A percentile compares a stretch with the other conserved stretches of the same genome.
Evolutionary conservation across 768 basidiomycete species (phyloP).

Genomic region (Phanerochaete carnosa): DNA sequence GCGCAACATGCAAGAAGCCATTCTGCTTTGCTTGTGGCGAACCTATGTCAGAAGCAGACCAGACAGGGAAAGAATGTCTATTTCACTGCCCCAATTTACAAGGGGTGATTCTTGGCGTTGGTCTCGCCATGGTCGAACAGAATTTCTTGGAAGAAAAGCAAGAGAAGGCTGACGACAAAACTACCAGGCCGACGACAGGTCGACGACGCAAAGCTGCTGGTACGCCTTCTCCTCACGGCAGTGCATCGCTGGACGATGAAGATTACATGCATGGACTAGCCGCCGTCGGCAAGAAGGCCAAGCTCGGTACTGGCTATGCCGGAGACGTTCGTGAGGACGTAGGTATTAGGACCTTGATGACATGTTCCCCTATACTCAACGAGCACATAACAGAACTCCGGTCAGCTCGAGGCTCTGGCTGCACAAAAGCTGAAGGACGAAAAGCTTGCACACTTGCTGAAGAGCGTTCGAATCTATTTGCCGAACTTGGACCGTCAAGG

Average conservation of each 20-base stretch:
- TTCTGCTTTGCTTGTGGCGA: slow-evolving; percentile 51
- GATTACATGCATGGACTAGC: slow-evolving; percentile 34
- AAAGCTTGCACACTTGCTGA: slow-evolving; percentile 65
- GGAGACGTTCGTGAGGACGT: slow-evolving; percentile 85
- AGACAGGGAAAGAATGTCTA: slow-evolving; percentile 51
- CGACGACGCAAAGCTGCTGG: slow-evolving; percentile 40
- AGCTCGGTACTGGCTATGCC: slow-evolving; percentile 85
- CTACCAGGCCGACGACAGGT: slow-evolving; percentile 28
- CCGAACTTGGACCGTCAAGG: slow-evolving; percentile 75
- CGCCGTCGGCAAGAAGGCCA: slow-evolving; percentile 58
- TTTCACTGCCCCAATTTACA: slow-evolving; percentile 91
- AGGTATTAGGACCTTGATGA: slow-evolving; percentile 25
- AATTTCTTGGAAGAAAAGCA: slow-evolving; percentile 56
- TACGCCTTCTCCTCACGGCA: slow-evolving; percentile 17
- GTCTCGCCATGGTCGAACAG: slow-evolving; percentile 81
- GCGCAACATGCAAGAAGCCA: slow-evolving; percentile 33
- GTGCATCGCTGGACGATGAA: slow-evolving; percentile 52
- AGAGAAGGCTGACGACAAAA: slow-evolving; percentile 27
- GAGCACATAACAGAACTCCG: slow-evolving; percentile 53
- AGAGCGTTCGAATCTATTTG: slow-evolving; percentile 74
- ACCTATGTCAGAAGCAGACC: slow-evolving; percentile 23
- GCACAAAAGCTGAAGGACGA: slow-evolving; percentile 74
- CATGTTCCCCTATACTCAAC: not conserved
- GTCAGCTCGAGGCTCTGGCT: slow-evolving; percentile 74
- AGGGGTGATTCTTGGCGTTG: slow-evolving; percentile 88